Evolutionary conservation across 2,329 filamentous ascomycete genomes (phyloP), one percentile per base, ranked within the genome.

Genomic region (Catunica adiposa): DNA sequence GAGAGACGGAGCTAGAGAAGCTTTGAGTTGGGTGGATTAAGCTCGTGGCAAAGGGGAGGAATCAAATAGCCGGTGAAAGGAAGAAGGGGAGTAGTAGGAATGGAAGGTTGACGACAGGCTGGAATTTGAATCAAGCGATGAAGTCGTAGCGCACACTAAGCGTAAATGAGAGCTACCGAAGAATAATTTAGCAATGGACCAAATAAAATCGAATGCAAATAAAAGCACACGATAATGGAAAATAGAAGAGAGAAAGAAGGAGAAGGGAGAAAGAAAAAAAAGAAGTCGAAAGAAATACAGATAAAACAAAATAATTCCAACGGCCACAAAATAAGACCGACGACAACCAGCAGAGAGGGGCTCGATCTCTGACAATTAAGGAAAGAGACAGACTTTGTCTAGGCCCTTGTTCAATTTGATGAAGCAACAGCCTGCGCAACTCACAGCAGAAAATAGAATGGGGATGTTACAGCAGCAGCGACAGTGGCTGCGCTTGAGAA

Each of bases 291-390:
- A 44, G 40, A 15, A 44, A 34, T 5, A 34, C 5, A 34, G 29
- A 11, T 34, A 5, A 5, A 34, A 34, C 11, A 34, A 34, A 34
- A 34, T 11, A 11, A 34, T 34, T 34, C 29, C 40, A 44, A 22
- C 15, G 40, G 40, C 40, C 40, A 44, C 20, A 44, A 44, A 44
- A 22, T 44, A 44, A 44, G 40, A 17, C 40, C 40, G 20, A 22
- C 8, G 20, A 44, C n/a, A 38, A 38, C 40, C 40, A n/a, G 40
- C 15, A 44, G 40, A 44, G 40, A 44, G 40, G 40, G 40, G 40
- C 40, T 44, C 40, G 40, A 44, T 44, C 52, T 54, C 34, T 54
- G 52, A 54, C 52, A 54, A 31, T 54, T 54, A 54, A 54, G 52
- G 52, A 54, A 54, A 54, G 52, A 54, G 40, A 44, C n/a, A 22